phyloP scores from a whole-genome alignment of 805 yeast species.

The Ogataea corticis region DNA sequence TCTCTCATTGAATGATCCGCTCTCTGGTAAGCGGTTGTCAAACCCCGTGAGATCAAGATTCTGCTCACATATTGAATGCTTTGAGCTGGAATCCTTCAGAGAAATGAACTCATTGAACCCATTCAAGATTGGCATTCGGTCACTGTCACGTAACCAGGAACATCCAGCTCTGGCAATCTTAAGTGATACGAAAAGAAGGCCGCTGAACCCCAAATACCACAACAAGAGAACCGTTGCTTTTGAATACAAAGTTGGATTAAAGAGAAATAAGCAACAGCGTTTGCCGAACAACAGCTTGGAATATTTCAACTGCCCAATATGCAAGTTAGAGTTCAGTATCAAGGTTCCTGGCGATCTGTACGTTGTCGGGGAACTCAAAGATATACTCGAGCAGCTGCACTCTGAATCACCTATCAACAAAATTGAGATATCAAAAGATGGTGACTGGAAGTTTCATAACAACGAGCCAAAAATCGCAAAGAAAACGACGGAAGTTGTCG shows the following conservation, averaged over 20 bases:
- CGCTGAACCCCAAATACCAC: conserved; percentile 21
- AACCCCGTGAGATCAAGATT: conserved; percentile 34
- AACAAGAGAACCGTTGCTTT: conserved; percentile 25
- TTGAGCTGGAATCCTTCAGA: conserved; percentile 34
- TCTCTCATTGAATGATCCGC: conserved; percentile 35
- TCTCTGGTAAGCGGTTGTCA: conserved; percentile 30
- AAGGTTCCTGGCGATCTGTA: conserved; percentile 34
- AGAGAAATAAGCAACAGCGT: conserved; percentile 18
- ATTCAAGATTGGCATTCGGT: conserved; percentile 26
- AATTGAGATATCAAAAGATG: conserved; percentile 30
- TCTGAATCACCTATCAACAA: conserved; percentile 19
- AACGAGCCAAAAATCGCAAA: conserved; percentile 7
- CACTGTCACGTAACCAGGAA: conserved; percentile 12
- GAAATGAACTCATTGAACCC: conserved; percentile 31
- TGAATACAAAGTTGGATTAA: conserved; percentile 23
- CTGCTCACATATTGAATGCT: conserved; percentile 39
- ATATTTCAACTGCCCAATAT: conserved; percentile 37
- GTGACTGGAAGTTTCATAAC: conserved; percentile 25
- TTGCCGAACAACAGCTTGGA: conserved; percentile 29
- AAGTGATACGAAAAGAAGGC: conserved; percentile 28
- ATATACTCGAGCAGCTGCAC: conserved; percentile 24
- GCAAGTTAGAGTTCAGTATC: conserved; percentile 36
- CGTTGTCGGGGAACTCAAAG: conserved; percentile 33
- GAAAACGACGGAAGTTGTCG: conserved; percentile 20
- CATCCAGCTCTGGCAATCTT: conserved; percentile 25